A percentile compares a stretch with the other conserved stretches of the same genome.
Conservation (phyloP, 139 green algal species). For the Micractinium conductrix region DNA sequence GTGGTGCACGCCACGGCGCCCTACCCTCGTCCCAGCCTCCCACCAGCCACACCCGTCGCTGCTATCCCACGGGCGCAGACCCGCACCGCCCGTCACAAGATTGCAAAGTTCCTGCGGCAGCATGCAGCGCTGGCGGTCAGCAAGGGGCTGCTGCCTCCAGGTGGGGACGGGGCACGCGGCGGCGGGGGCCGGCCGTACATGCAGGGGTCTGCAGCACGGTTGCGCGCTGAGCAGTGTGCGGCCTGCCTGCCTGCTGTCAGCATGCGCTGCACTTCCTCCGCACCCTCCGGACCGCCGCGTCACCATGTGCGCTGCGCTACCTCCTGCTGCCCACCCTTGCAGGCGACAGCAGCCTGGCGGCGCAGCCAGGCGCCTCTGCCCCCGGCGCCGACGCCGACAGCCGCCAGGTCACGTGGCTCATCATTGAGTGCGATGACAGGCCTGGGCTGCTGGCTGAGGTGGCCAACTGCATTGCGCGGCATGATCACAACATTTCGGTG, state of each 20-base stretch:
- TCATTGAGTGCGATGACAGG: slow-evolving; percentile 57
- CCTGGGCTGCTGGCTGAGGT: slow-evolving; percentile 65
- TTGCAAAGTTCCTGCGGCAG: slow-evolving; percentile 72
- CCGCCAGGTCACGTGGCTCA: slow-evolving; percentile 8
- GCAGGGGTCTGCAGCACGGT: too few relatives aligned
- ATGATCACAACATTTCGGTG: slow-evolving; percentile 67
- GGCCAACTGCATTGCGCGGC: slow-evolving; percentile 50
- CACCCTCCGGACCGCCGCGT: too few relatives aligned
- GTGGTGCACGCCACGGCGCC: background rate
- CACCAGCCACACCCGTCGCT: background rate
- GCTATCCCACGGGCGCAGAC: slow-evolving; percentile 27
- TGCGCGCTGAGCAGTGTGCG: too few relatives aligned
- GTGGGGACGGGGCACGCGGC: background rate
- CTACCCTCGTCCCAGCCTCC: too few relatives aligned
- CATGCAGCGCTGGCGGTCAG: slow-evolving; percentile 41
- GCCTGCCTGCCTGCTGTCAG: too few relatives aligned
- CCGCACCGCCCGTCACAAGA: slow-evolving; percentile 70
- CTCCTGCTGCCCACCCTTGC: background rate
- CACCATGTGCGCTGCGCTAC: too few relatives aligned
- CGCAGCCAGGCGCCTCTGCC: background rate
- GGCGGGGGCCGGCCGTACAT: too few relatives aligned
- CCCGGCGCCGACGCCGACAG: slow-evolving; percentile 4
- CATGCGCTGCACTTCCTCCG: too few relatives aligned
- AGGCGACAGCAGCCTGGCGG: slow-evolving; percentile 3
- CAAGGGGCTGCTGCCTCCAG: slow-evolving; percentile 16